Conservation (phyloP, 2,329 filamentous ascomycete genomes). For the Fusarium dimerum region DNA sequence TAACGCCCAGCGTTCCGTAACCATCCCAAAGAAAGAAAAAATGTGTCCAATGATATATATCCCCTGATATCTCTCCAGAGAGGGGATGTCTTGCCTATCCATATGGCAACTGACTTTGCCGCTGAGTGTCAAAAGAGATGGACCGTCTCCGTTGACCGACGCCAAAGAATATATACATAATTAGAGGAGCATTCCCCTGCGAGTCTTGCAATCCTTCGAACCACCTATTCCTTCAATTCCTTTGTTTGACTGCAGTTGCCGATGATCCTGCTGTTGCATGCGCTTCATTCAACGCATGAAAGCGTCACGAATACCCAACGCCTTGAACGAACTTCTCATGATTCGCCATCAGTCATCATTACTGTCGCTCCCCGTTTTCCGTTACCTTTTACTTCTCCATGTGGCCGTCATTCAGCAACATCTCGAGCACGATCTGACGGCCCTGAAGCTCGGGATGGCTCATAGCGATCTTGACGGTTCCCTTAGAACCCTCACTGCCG, state of each 20-base stretch:
- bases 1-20: neutral
- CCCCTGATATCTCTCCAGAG: neutral
- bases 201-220: too few species aligned
- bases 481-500: conserved; percentile 54
- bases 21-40: neutral
- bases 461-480: conserved; percentile 93
- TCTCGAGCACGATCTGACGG: conserved; percentile 85
- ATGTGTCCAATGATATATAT: neutral
- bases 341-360: conserved; percentile 4
- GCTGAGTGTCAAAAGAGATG: too few species aligned
- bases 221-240: too few species aligned
- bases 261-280: too few species aligned
- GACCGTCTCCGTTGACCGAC: too few species aligned
- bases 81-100: neutral
- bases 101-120: too few species aligned
- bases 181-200: too few species aligned
- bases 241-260: too few species aligned
- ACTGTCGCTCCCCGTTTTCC: neutral
- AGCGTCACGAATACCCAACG: too few species aligned
- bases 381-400: conserved; percentile 40
- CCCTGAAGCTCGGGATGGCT: conserved; percentile 85
- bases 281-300: too few species aligned
- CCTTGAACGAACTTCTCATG: neutral
- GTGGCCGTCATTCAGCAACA: conserved; percentile 89
- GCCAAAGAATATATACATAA: too few species aligned